Conservation (phyloP, 306 rosid genomes). For the Prunus armeniaca region DNA sequence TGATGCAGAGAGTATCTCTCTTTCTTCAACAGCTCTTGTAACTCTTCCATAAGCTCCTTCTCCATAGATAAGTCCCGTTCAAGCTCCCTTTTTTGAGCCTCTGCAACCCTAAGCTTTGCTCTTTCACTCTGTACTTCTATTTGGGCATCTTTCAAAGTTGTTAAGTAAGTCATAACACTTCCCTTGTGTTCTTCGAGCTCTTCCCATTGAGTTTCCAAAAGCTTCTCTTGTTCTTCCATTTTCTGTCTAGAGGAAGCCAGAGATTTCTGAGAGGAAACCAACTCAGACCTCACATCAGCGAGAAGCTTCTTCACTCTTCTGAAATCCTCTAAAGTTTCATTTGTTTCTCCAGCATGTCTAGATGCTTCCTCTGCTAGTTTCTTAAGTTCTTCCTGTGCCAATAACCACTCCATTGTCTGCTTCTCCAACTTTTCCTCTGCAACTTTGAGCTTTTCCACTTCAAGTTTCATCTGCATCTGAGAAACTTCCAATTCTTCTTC, state of each 20-base stretch:
- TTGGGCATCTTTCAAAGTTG: conserved; percentile 60
- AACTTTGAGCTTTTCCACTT: conserved; percentile 60
- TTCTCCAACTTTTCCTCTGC: conserved; percentile 69
- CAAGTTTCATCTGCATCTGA: conserved; percentile 38
- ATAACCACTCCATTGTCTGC: conserved; percentile 68
- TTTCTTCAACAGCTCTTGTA: conserved; percentile 62
- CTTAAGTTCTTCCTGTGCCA: conserved; percentile 74
- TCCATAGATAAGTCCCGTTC: conserved; percentile 53
- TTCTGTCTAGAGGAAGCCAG: conserved; percentile 60
- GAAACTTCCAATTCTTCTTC: conserved; percentile 54
- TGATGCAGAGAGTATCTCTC: conserved; percentile 62
- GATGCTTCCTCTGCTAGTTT: conserved; percentile 54
- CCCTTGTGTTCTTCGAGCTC: conserved; percentile 70
- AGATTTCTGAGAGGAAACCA: conserved; percentile 86
- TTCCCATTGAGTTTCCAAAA: conserved; percentile 49
- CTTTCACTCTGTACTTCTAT: conserved; percentile 74
- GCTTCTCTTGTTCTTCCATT: conserved; percentile 74
- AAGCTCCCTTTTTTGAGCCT: conserved; percentile 63
- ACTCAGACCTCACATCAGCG: conserved; percentile 60
- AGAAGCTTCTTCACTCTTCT: conserved; percentile 73
- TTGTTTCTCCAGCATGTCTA: conserved; percentile 45
- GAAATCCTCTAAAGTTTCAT: conserved; percentile 57
- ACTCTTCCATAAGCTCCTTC: conserved; percentile 55
- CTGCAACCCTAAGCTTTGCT: conserved; percentile 55
- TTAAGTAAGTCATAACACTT: conserved; percentile 60